Evolutionary conservation across 768 basidiomycete genomes (phyloP), one percentile per base, ranked within the genome.

Genomic region (Phlebiopsis flavidoalba): DNA sequence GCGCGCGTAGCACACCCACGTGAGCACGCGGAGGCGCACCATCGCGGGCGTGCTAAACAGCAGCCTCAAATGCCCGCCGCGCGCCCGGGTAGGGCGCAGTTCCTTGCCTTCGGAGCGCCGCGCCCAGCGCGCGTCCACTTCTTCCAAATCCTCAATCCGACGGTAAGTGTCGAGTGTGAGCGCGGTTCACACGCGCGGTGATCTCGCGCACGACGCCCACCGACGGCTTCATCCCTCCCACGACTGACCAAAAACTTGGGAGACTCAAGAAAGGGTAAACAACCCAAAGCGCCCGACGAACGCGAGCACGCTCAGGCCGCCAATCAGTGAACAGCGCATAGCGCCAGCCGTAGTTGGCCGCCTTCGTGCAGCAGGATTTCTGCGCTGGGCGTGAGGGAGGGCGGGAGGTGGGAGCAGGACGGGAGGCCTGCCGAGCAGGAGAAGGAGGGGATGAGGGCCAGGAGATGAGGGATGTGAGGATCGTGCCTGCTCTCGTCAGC

Each of bases 241-340:
- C 82, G 79, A 5, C 77, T 78, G 22, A 85, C 72, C 21, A 86
- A 77, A 69, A 80, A 87, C 65, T 87, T 87, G 8, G 85, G 80
- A 0, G 83, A 83, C 66, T 86, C 86, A 65, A 83, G 80, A 56
- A 87, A 74, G 61, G n/a, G 78, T 79, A 63, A 87, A 85, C 24
- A 86, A 71, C 57, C 83, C 69, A 71, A 79, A 84, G 31, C 85
- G 83, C 57, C 77, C 62, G 60, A 83, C 67, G 70, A 84, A 86
- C 69, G 47, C 54, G 60, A 49, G 57, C 36, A 36, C 45, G 37
- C 48, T 31, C 55, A 57, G 33, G 17, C 35, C 49, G 53, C 60
- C 48, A 21, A 24, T 68, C 26, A n/a, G 53, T 43, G 49, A 52
- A 46, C 17, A 57, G 40, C 8, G 60, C 57, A 43, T 58, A 57